These are phyloP conservation scores for Auriscalpium orientale DNA, from an alignment of 768 basidiomycete species.

Conservation along the genomic window DNA sequence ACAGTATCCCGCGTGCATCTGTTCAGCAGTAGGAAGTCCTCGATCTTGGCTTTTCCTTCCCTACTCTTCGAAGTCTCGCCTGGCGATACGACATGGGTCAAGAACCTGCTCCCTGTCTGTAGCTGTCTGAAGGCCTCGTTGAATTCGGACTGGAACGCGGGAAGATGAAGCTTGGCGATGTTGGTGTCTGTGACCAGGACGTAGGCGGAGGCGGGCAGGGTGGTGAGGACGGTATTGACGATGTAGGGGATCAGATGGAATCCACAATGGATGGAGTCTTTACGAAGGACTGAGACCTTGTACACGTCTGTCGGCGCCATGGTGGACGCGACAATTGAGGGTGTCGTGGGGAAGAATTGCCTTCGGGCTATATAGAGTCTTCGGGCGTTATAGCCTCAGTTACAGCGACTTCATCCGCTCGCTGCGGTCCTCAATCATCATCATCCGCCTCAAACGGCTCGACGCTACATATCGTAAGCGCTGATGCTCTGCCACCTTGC, in stretches of 20 bases:
- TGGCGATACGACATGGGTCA: conserved; percentile 74
- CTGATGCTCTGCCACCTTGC: too few relatives aligned
- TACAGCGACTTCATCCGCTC: too few relatives aligned
- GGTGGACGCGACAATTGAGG: neutral
- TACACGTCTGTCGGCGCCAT: conserved; percentile 26
- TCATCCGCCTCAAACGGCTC: too few relatives aligned
- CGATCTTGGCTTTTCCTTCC: conserved; percentile 85
- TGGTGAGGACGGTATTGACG: conserved; percentile 58
- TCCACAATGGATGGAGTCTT: conserved; percentile 43
- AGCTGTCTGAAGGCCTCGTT: conserved; percentile 27
- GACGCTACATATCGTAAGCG: too few relatives aligned
- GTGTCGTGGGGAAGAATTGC: neutral
- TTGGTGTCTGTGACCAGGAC: conserved; percentile 90
- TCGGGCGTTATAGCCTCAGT: too few relatives aligned
- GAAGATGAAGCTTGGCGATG: conserved; percentile 75
- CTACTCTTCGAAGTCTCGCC: conserved; percentile 92
- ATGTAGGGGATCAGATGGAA: conserved; percentile 58
- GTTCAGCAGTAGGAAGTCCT: conserved; percentile 85
- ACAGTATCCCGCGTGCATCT: conserved; percentile 92
- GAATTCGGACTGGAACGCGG: conserved; percentile 63
- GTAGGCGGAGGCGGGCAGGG: conserved; percentile 77
- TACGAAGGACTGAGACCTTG: conserved; percentile 38
- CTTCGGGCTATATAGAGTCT: too few relatives aligned
- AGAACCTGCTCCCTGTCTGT: conserved; percentile 45
- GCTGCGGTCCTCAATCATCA: too few relatives aligned